Base-by-base conservation (phyloP, 768 basidiomycete genomes). In the Naganishia onofrii region DNA sequence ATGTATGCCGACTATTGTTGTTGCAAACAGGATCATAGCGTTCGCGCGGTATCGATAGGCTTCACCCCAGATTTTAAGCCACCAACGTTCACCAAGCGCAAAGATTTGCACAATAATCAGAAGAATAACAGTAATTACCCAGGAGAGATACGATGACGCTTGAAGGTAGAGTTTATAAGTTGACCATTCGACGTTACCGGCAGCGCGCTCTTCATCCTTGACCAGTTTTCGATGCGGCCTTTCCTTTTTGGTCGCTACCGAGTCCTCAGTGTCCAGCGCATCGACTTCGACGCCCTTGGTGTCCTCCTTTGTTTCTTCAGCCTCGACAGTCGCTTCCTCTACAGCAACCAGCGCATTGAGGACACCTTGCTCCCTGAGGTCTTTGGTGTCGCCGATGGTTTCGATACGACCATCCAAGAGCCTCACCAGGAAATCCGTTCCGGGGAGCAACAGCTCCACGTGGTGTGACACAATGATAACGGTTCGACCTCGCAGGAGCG, bases 381-480 rank as follows among this genome's bases (percentile, higher is more conserved):
- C 89, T 52, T 85, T 83, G 12, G 89, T 82, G 0, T 85, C 85
- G 7, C 91, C 91, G 76, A 90, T 87, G 0, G 85, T 85, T 74
- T 91, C 90, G 63, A 92, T 87, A 17, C 90, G 86, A 2, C 91
- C 91, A 76, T 92, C 90, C 1, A 90, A 83, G 85, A 92, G 88
- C 31, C 90, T 86, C 8, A 92, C 84, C 2, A 92, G 81, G 74
- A 91, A 91, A 74, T 88, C 76, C 0, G 89, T 86, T 0, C 87
- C 88, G 0, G 90, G 88, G 8, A 91, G 85, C 21, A 92, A 88
- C 0, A 93, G 85, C 60, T 92, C 89, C 31, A 92, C 88, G 75
- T 92, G 91, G 71, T 93, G 91, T 0, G 90, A 91, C 42, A 93
- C 90, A 15, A 84, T 72, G 46, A 84, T 77, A 19, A 81, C 75